Evolutionary conservation across 148 eudicot genomes (phyloP).

Genomic region (Cornus florida): DNA sequence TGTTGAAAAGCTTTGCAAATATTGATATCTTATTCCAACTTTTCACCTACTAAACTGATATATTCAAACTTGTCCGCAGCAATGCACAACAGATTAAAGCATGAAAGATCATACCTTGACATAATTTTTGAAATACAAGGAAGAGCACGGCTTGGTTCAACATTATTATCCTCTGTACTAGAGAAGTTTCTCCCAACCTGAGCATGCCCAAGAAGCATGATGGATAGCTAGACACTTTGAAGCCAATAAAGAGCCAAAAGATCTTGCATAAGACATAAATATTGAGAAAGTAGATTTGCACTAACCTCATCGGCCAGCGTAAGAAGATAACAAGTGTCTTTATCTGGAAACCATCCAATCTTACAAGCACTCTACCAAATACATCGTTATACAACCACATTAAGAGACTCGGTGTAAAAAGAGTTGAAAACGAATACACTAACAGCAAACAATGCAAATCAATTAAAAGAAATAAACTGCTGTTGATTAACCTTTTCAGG

Average conservation of each 20-base stretch:
- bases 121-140: slow-evolving; percentile 33
- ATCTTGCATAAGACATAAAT: not conserved
- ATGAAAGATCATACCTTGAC: slow-evolving; percentile 27
- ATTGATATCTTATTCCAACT: no score
- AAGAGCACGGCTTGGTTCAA: slow-evolving; percentile 21
- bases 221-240: not conserved
- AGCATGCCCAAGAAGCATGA: slow-evolving; percentile 3
- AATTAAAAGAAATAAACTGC: no score
- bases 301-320: slow-evolving; percentile 42
- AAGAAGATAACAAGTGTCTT: slow-evolving; percentile 38
- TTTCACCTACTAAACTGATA: no score
- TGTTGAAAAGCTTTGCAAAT: no score
- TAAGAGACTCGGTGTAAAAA: no score
- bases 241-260: not conserved
- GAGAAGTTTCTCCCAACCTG: slow-evolving; percentile 31
- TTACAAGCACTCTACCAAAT: slow-evolving; percentile 44
- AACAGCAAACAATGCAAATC: no score
- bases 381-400: no score
- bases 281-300: not conserved
- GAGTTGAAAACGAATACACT: no score
- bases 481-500: no score
- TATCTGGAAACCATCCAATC: slow-evolving; percentile 37
- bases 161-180: slow-evolving; percentile 15
- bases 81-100: no score
- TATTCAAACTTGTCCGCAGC: no score